Evolutionary conservation across 2,329 filamentous ascomycete species (phyloP).

Genomic region (Paecilomyces niveus): DNA sequence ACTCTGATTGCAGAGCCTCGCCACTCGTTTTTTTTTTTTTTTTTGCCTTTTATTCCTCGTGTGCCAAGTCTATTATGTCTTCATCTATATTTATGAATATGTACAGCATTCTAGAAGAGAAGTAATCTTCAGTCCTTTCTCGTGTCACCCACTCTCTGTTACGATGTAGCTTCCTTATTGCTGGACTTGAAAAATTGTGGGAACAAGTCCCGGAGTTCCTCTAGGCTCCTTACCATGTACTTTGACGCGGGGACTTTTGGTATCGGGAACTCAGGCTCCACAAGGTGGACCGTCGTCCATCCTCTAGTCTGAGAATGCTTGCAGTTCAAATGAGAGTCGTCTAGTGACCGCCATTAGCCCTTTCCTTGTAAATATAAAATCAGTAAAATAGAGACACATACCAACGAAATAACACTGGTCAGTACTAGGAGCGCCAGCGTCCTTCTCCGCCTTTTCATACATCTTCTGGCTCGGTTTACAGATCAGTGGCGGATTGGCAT

Average conservation of each 20-base stretch:
- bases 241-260: constrained; percentile 62
- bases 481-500: constrained; percentile 62
- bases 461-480: constrained; percentile 83
- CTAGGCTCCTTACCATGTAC: constrained; percentile 66
- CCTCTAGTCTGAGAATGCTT: constrained; percentile 68
- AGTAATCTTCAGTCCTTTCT: background rate
- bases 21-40: background rate
- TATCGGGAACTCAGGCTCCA: constrained; percentile 64
- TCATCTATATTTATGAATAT: background rate
- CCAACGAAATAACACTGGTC: constrained; percentile 88
- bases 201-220: constrained; percentile 68
- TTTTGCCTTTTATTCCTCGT: no score
- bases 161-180: constrained; percentile 3
- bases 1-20: background rate
- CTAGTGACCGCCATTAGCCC: constrained; percentile 25
- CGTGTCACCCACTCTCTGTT: background rate
- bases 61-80: background rate
- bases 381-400: constrained; percentile 40
- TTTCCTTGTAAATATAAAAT: background rate
- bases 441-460: constrained; percentile 81
- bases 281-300: constrained; percentile 79
- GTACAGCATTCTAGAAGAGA: background rate
- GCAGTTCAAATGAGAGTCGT: constrained; percentile 83
- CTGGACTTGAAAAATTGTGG: constrained; percentile 72
- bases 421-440: constrained; percentile 62